phyloP scores from a whole-genome alignment of 2,329 filamentous ascomycete species.

The Achaetomium macrosporum region DNA sequence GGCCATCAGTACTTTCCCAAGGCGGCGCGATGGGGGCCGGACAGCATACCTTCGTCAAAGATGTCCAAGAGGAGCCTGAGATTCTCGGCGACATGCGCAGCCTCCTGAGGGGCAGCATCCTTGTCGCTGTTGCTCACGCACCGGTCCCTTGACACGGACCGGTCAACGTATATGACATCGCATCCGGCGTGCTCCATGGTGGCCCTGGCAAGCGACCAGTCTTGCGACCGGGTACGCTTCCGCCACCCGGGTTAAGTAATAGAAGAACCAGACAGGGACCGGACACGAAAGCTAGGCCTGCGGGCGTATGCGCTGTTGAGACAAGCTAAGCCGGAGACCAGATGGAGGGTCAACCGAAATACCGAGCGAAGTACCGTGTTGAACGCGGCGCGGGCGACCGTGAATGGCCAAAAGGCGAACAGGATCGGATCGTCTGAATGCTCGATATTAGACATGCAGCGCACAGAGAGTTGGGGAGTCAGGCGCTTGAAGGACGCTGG shows the following conservation, averaged over 20 bases:
- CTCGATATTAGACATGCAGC: constrained; percentile 20
- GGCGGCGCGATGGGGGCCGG: not conserved
- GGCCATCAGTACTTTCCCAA: constrained; percentile 7
- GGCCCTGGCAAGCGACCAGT: constrained; percentile 52
- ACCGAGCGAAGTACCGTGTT: not conserved
- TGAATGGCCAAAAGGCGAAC: constrained; percentile 5
- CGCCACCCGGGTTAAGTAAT: constrained; percentile 33
- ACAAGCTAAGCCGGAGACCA: constrained; percentile 11
- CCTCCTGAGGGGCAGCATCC: constrained; percentile 29
- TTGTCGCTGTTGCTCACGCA: constrained; percentile 20
- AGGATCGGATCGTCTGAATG: constrained; percentile 15
- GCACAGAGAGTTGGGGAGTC: constrained; percentile 8
- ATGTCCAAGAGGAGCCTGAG: constrained; percentile 46
- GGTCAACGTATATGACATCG: constrained; percentile 57
- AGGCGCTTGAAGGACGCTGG: not conserved
- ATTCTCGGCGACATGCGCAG: constrained; percentile 39
- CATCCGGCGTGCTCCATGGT: constrained; percentile 53
- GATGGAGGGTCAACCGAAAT: constrained; percentile 17
- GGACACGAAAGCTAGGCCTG: constrained; percentile 9
- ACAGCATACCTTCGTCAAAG: constrained; percentile 46
- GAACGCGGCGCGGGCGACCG: not conserved
- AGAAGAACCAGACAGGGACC: constrained; percentile 14
- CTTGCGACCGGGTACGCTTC: constrained; percentile 54
- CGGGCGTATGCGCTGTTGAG: constrained; percentile 10
- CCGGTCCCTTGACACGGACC: constrained; percentile 44